Evolutionary conservation across 2,329 filamentous ascomycete genomes (phyloP), one percentile per base, ranked within the genome.

Genomic region (Nothomitra cinnamomea): DNA sequence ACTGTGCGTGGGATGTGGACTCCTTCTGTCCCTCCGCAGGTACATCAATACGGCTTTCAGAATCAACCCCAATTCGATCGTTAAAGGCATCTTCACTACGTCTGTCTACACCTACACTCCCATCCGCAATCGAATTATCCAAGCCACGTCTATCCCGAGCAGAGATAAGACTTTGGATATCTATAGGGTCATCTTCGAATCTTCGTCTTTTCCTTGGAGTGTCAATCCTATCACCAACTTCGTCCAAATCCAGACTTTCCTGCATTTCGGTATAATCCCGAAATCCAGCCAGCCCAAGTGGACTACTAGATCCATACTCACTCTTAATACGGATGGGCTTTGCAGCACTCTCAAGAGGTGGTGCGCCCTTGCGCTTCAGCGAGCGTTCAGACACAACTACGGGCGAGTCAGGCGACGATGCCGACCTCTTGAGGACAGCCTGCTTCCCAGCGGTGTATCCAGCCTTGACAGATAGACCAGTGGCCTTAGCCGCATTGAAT

Each of bases 161-260:
- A 24, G 8, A 8, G 4, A 13, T 19, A 24, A 17, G 35, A 24
- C 15, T 13, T 36, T 38, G 50, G 13, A 17, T 36, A n/a, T 52
- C 40, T 25, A 5, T 13, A 28, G 17, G 21, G 15, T 19, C 3
- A 32, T 52, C 2, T 15, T 36, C 17, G 6, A 24, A 8, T 54
- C 49, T 50, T 17, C 28, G 58, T 45, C 55, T 58, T 55, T 66
- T 68, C 12, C 70, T 77, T 52, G 69, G 62, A 59, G 72, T 66
- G 48, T 65, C 58, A 17, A 68, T 62, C 42, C 63, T 64, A 40
- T 63, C 64, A 6, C 70, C 72, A 52, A 71, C 65, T 42, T 73
- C 69, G 60, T 79, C 75, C 10, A 83, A 68, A 60, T 84, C 80
- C 51, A 83, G 70, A 53, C 78, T 83, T 52, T 80, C 78, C 17